Evolutionary conservation across 768 basidiomycete species (phyloP).

Genomic region (Tricholoma sp.): DNA sequence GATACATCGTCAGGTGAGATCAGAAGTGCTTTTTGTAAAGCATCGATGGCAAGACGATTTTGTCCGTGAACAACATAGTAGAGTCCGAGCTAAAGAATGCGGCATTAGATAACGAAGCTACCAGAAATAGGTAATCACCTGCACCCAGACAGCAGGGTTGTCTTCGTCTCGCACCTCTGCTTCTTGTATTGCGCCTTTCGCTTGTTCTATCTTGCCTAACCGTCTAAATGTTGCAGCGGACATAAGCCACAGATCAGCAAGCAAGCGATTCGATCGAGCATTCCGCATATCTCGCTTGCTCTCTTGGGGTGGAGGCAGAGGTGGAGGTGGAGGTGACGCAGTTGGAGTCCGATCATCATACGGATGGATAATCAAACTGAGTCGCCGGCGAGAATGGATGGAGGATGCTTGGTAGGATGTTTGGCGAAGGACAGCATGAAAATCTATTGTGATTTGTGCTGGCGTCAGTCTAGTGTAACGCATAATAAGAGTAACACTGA

Average conservation of each 20-base stretch:
- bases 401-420: constrained; percentile 70
- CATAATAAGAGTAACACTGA: constrained; percentile 23
- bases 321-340: constrained; percentile 34
- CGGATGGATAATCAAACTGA: constrained; percentile 45
- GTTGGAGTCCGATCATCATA: constrained; percentile 29
- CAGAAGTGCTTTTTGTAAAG: constrained; percentile 87
- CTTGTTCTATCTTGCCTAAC: constrained; percentile 85
- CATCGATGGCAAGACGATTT: constrained; percentile 59
- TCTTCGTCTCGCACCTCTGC: constrained; percentile 85
- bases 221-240: constrained; percentile 92
- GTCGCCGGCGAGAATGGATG: constrained; percentile 72
- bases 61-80: constrained; percentile 61
- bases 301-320: constrained; percentile 32
- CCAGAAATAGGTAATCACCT: constrained; percentile 51
- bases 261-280: constrained; percentile 58
- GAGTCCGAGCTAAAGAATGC: constrained; percentile 56
- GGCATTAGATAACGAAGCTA: background rate
- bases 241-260: constrained; percentile 91
- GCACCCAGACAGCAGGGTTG: constrained; percentile 91
- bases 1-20: constrained; percentile 75
- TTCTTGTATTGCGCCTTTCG: constrained; percentile 88
- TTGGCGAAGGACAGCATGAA: constrained; percentile 59
- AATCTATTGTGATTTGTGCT: constrained; percentile 40
- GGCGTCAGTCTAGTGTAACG: background rate
- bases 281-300: constrained; percentile 37